Evolutionary conservation across 1,139 yeast species (phyloP), one percentile per base, ranked within the genome.

Genomic region (Sugiyamaella pinicola): DNA sequence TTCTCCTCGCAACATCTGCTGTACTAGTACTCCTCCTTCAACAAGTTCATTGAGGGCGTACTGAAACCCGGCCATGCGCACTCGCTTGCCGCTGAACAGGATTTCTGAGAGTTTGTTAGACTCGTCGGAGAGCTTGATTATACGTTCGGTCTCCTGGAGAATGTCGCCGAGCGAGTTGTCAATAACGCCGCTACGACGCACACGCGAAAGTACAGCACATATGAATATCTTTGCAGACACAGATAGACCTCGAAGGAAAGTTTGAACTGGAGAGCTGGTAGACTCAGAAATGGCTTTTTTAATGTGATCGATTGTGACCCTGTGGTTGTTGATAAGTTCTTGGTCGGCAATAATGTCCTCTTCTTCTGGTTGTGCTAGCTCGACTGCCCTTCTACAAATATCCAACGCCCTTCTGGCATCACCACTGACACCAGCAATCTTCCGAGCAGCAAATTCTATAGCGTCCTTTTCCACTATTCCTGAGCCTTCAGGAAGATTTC

Each of bases 391-490:
- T 42, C 95, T 79, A 65, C 96, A 87, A 13, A 93, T 87, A 55
- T 87, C 87, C 53, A 95, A 74, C 0, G 96, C 98, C 59, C 98
- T 76, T 63, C 99, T 77, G 1, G 98, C 99, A 74, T 93, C 99
- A 54, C 99, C 99, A 68, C 95, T 87, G 3, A 93, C 97, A 71
- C 95, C 84, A 6, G 98, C 96, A 41, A 93, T 95, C 69, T 90
- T 90, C 69, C 97, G 80, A 0, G 97, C 83, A 0, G 97, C 97
- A 74, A 87, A 90, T 55, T 85, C 93, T 56, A 91, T 81, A 0
- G 99, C 97, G 66, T 87, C 96, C 21, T 77, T 74, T 34, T 82
- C 81, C 50, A 91, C 66, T 5, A 67, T 57, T 22, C 38, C 49
- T 2, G 22, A 13, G 7, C 39, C 33, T 10, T 37, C 37, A 3